Base-by-base conservation (phyloP, 2,329 filamentous ascomycete genomes). In the Lasiodiplodia hormozganensis region DNA sequence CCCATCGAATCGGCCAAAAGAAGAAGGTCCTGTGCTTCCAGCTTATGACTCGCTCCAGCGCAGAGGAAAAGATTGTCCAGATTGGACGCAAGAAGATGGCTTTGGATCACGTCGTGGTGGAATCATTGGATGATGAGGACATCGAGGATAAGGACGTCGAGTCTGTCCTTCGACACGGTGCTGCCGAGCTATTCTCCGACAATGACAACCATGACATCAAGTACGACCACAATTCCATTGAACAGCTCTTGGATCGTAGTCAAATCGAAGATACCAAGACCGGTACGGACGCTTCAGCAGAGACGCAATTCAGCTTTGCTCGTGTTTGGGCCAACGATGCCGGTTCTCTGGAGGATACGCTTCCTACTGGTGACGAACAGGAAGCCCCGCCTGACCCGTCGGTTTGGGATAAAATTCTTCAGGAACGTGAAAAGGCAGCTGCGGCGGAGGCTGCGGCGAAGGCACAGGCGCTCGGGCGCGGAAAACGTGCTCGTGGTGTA, bases 1-100 rank as follows among this genome's bases (percentile, higher is more conserved):
- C 95, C 21, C 96, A 99, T 79, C 91, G 96, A 31, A 98, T 99
- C 71, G 96, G 96, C 0, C 96, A 99, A 80, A 93, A 94, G 79
- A 94, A 96, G 72, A 97, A 96, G 74, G 96, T 99, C 0, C 85
- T 99, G 1, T 97, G 96, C 72, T 97, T 98, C 75, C 95, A 98
- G 77, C 83, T 99, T 0, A 93, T 97, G 84, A 98, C 94, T 1
- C 91, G 94, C 69, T 88, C 90, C 51, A 95, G 91, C 34, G 93
- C 92, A 0, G 96, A 99, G 77, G 96, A 99, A 80, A 94, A 95
- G 76, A 98, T 99, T 67, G 92, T 98, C 84, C 93, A 97, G 77
- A 93, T 97, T 73, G 96, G 96, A 6, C 91, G 93, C 73, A 96
- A 93, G 80, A 99, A 99, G 82, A 93, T 99, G 89, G 93, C 93